phyloP scores from a whole-genome alignment of 1,139 yeast species.

The Saccharomyces pastorianus region DNA sequence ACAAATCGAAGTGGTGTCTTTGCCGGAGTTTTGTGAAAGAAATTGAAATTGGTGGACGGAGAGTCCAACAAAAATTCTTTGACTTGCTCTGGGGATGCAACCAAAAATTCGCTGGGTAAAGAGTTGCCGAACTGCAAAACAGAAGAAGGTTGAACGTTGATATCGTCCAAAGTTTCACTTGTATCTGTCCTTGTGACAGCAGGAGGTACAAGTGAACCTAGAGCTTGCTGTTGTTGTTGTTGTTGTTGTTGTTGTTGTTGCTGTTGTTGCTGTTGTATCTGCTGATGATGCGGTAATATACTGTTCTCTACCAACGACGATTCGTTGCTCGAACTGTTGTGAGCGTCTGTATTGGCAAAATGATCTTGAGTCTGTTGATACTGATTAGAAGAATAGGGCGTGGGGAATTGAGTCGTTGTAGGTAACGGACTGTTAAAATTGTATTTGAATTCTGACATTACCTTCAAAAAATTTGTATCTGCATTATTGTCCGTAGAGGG shows the following conservation, averaged over 20 bases:
- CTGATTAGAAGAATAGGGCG: constrained; percentile 28
- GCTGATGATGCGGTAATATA: not conserved
- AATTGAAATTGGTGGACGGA: constrained; percentile 25
- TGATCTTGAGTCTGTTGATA: constrained; percentile 8
- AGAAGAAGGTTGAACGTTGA: constrained; percentile 29
- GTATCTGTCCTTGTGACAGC: constrained; percentile 2
- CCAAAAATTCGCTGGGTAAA: constrained; percentile 25
- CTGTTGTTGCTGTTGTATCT: not conserved
- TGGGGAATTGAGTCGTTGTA: constrained; percentile 27
- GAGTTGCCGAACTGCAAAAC: constrained; percentile 22
- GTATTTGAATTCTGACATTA: constrained; percentile 21
- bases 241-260: not conserved
- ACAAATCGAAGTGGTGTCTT: constrained; percentile 29
- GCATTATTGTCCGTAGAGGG: constrained; percentile 4
- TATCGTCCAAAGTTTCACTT: constrained; percentile 21
- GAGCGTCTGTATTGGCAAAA: constrained; percentile 3
- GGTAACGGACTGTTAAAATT: constrained; percentile 28
- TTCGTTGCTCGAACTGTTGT: constrained; percentile 2
- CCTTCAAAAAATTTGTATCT: constrained; percentile 20
- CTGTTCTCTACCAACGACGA: constrained; percentile 1
- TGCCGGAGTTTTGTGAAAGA: constrained; percentile 30
- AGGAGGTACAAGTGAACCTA: not conserved
- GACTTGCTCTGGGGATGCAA: constrained; percentile 30
- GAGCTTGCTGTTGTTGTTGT: not conserved
- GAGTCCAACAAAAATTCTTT: constrained; percentile 31